phyloP scores from a whole-genome alignment of 208 protist species.

The Leishmania martiniquensis region DNA sequence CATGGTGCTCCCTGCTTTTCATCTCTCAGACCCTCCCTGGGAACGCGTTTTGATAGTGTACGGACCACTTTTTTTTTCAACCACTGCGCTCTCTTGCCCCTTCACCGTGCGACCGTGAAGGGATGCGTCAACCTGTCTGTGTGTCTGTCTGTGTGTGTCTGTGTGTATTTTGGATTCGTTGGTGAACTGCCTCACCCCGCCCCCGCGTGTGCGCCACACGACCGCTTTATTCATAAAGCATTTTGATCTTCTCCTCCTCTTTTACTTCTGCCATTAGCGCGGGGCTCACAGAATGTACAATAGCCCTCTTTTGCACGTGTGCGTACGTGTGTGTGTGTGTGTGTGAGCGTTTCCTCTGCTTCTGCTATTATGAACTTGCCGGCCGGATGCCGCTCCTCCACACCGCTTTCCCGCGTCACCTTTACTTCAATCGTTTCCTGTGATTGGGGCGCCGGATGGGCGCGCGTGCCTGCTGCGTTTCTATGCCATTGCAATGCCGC shows the following conservation, averaged over 20 bases:
- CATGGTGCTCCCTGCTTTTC: not conserved
- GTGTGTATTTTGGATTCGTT: too few relatives aligned
- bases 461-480: too few relatives aligned
- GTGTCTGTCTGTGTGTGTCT: not conserved
- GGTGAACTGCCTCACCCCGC: too few relatives aligned
- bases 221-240: too few relatives aligned
- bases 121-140: not conserved
- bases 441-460: too few relatives aligned
- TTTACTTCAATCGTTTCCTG: too few relatives aligned
- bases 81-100: not conserved
- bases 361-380: too few relatives aligned
- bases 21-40: not conserved
- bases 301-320: conserved; percentile 1
- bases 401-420: too few relatives aligned
- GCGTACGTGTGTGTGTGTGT: not conserved
- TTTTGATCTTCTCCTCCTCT: not conserved
- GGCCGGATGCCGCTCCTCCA: too few relatives aligned
- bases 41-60: not conserved
- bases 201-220: too few relatives aligned
- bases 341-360: not conserved
- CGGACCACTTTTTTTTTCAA: not conserved
- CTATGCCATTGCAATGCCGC: too few relatives aligned
- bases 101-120: not conserved
- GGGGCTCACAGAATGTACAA: not conserved
- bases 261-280: not conserved